These are phyloP conservation scores for Juncus effusus DNA, from an alignment of 176 grass and related monocot genomes.

Conservation along the genomic window DNA sequence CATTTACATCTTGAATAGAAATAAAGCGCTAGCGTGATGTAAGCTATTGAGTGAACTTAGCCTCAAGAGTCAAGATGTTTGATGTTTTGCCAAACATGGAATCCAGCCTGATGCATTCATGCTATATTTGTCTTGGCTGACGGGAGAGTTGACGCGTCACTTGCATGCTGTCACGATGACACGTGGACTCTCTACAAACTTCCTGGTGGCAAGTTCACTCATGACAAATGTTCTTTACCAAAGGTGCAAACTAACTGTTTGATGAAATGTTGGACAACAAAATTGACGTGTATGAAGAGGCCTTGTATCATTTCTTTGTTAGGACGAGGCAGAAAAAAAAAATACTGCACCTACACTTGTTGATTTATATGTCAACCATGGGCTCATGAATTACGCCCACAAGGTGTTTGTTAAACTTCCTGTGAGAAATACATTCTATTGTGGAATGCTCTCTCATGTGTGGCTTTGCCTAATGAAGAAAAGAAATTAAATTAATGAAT, in stretches of 20 bases:
- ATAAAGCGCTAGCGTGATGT: too few species aligned
- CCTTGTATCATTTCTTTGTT: conserved; percentile 34
- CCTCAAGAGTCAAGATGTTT: conserved; percentile 50
- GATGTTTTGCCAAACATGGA: conserved; percentile 40
- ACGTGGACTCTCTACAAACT: conserved; percentile 42
- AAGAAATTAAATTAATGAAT: conserved; percentile 50
- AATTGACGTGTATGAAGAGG: conserved; percentile 55
- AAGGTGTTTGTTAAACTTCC: conserved; percentile 48
- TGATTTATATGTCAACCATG: conserved; percentile 82
- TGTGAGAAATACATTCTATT: conserved; percentile 48
- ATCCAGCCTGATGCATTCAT: conserved; percentile 64
- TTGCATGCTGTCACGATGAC: conserved; percentile 52
- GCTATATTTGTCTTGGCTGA: conserved; percentile 55
- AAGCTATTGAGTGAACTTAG: conserved; percentile 4
- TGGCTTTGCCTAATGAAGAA: conserved; percentile 74
- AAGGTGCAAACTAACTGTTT: conserved; percentile 43
- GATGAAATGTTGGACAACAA: conserved; percentile 54
- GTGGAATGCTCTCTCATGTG: conserved; percentile 87
- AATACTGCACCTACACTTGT: conserved; percentile 56
- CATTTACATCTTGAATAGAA: too few species aligned
- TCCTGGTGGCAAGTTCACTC: conserved; percentile 62
- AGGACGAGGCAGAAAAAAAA: conserved; percentile 33
- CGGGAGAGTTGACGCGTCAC: conserved; percentile 41
- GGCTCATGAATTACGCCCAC: conserved; percentile 51
- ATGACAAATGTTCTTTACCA: conserved; percentile 33